phyloP scores from a whole-genome alignment of 768 basidiomycete genomes.

The Rubroboletus satanas region DNA sequence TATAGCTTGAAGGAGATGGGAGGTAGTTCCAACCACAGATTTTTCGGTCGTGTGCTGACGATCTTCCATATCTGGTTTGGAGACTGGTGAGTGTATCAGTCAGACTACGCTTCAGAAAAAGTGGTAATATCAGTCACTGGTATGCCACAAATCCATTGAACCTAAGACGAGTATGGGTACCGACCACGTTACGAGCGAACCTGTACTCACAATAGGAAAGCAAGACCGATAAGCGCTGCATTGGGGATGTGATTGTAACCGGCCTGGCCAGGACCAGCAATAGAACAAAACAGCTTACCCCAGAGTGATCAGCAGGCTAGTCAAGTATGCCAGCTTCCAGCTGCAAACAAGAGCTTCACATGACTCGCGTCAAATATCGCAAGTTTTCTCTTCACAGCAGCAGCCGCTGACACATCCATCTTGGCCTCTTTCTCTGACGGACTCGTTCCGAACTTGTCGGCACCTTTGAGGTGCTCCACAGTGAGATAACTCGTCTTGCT shows the following conservation, averaged over 20 bases:
- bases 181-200: not conserved
- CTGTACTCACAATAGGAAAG: conserved; percentile 57
- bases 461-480: conserved; percentile 38
- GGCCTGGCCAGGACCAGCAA: not conserved
- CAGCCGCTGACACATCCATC: conserved; percentile 36
- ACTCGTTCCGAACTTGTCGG: conserved; percentile 10
- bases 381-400: conserved; percentile 39
- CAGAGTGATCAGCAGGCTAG: conserved; percentile 45
- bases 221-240: conserved; percentile 69
- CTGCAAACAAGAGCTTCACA: conserved; percentile 47
- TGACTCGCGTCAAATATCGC: conserved; percentile 39
- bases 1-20: no score
- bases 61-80: no score
- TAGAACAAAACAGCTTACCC: conserved; percentile 32
- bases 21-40: no score
- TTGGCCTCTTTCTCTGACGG: conserved; percentile 9
- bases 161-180: conserved; percentile 21
- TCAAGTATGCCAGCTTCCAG: conserved; percentile 48
- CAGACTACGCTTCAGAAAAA: no score
- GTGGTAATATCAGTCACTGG: conserved; percentile 32
- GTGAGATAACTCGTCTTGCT: conserved; percentile 46
- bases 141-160: conserved; percentile 53
- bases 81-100: no score
- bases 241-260: not conserved
- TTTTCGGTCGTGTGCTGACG: no score